phyloP scores from a whole-genome alignment of 2,329 filamentous ascomycete genomes.

The Colletotrichum sp. region DNA sequence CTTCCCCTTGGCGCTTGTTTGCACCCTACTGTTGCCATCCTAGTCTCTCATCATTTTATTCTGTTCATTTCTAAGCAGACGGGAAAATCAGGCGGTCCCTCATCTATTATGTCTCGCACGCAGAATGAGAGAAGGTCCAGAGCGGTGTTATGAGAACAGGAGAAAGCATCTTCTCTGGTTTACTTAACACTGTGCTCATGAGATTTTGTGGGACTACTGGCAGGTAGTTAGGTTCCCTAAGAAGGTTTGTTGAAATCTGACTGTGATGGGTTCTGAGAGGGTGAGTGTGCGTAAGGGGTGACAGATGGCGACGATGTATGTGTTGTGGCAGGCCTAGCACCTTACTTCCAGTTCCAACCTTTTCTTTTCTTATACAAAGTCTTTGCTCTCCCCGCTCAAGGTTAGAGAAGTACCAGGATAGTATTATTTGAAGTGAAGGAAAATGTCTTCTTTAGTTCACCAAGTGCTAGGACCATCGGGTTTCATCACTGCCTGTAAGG shows the following conservation, averaged over 20 bases:
- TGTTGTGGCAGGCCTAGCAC: not conserved
- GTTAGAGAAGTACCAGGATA: not conserved
- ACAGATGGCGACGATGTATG: not conserved
- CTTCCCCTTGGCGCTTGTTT: too few species aligned
- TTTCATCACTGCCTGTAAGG: not conserved
- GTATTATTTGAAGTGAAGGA: not conserved
- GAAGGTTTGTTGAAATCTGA: not conserved
- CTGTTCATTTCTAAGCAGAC: not conserved
- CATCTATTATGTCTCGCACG: rapidly evolving
- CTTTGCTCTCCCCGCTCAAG: not conserved
- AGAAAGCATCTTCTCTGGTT: too few species aligned
- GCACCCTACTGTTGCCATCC: too few species aligned
- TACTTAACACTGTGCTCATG: not conserved
- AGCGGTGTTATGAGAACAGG: not conserved
- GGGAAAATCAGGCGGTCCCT: not conserved
- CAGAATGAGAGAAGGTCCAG: not conserved
- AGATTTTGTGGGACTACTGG: not conserved
- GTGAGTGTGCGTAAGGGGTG: not conserved
- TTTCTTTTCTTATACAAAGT: not conserved
- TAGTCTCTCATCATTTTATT: not conserved
- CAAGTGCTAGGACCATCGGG: not conserved
- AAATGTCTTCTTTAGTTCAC: not conserved
- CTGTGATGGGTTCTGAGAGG: not conserved
- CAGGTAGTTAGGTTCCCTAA: not conserved
- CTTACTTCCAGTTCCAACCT: not conserved